These are phyloP conservation scores for Ophiocordyceps camponoti-leonardi DNA, from an alignment of 2,329 filamentous ascomycete genomes.

Conservation along the genomic window DNA sequence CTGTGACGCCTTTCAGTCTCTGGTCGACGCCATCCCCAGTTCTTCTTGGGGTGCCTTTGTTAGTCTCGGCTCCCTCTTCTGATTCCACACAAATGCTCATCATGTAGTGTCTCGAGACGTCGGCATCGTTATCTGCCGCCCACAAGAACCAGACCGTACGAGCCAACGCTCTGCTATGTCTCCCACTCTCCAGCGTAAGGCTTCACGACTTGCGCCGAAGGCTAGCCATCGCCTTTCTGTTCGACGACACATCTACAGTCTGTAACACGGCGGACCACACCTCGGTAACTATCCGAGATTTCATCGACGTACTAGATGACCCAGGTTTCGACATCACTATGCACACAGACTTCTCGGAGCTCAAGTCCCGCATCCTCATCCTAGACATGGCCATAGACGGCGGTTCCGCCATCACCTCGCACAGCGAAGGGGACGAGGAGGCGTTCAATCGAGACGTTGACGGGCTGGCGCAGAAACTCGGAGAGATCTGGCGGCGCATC, in stretches of 20 bases:
- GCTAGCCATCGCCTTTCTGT: conserved; percentile 47
- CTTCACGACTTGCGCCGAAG: conserved; percentile 46
- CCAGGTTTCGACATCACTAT: conserved; percentile 34
- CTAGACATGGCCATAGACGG: conserved; percentile 63
- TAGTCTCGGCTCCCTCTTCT: conserved; percentile 9
- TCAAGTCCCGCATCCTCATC: conserved; percentile 48
- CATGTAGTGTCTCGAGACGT: conserved; percentile 30
- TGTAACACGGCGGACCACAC: conserved; percentile 17
- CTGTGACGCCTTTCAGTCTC: conserved; percentile 22
- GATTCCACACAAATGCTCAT: conserved; percentile 4
- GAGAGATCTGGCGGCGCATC: conserved; percentile 43
- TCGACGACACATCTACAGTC: conserved; percentile 28
- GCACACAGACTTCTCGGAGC: conserved; percentile 48
- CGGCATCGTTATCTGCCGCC: conserved; percentile 25
- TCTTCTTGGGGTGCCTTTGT: conserved; percentile 23
- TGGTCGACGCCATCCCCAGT: conserved; percentile 24
- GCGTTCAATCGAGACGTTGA: conserved; percentile 59
- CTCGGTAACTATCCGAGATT: conserved; percentile 21
- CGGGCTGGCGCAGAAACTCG: conserved; percentile 40
- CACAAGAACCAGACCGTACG: conserved; percentile 33
- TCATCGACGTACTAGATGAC: conserved; percentile 27
- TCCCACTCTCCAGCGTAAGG: conserved; percentile 33
- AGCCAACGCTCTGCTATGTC: conserved; percentile 36
- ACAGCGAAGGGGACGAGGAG: conserved; percentile 14
- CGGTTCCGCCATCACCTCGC: conserved; percentile 18